phyloP scores from a whole-genome alignment of 495 filamentous ascomycete species.

The Neurospora sp. region DNA sequence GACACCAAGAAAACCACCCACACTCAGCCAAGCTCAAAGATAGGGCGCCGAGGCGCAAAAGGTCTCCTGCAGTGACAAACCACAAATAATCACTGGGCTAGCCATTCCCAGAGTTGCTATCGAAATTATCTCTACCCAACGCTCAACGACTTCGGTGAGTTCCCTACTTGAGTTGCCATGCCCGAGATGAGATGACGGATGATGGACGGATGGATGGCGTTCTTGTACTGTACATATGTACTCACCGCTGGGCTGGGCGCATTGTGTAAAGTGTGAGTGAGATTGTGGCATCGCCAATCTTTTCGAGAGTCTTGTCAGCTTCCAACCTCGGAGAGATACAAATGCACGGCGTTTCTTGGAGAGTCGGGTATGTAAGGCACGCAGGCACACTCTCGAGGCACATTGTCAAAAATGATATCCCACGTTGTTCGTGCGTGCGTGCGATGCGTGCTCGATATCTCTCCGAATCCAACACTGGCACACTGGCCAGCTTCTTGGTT shows the following conservation, averaged over 20 bases:
- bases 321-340: neutral
- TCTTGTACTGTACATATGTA: neutral
- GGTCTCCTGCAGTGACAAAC: neutral
- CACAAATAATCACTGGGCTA: too few species aligned
- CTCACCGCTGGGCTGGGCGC: neutral
- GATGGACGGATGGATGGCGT: neutral
- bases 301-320: neutral
- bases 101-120: neutral
- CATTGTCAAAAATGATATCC: neutral
- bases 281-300: too few species aligned
- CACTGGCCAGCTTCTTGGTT: neutral
- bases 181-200: neutral
- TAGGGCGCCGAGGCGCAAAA: neutral
- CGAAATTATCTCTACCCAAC: neutral
- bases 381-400: neutral
- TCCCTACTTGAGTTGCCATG: neutral
- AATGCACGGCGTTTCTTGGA: neutral
- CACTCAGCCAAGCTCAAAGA: neutral
- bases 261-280: too few species aligned
- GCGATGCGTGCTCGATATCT: neutral
- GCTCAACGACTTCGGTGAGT: neutral
- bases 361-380: neutral
- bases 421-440: neutral
- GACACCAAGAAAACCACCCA: neutral
- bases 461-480: neutral